Percentiles rank a stretch among this genome's conserved stretches.
These are phyloP conservation scores for Nemania sp. DNA, from an alignment of 2,329 filamentous ascomycete genomes.

Conservation along the genomic window DNA sequence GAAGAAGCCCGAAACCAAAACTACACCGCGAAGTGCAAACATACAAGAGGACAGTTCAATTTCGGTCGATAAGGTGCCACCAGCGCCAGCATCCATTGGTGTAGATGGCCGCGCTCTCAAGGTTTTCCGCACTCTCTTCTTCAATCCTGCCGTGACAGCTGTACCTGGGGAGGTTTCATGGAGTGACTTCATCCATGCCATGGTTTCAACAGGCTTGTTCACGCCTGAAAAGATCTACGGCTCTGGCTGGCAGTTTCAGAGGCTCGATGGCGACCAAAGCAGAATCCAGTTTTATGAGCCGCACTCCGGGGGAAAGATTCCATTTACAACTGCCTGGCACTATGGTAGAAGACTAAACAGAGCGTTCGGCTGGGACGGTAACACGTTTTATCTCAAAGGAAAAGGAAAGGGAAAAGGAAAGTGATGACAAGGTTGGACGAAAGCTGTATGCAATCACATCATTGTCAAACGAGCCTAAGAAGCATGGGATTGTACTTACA, in stretches of 20 bases:
- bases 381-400: background rate
- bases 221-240: constrained; percentile 61
- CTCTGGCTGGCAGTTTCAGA: constrained; percentile 63
- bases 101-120: constrained; percentile 42
- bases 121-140: constrained; percentile 49
- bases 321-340: constrained; percentile 50
- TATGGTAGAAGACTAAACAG: constrained; percentile 54
- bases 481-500: too few species aligned
- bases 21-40: background rate
- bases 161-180: constrained; percentile 55
- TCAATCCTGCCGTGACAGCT: constrained; percentile 40
- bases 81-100: background rate
- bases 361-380: constrained; percentile 54
- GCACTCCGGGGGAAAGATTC: constrained; percentile 58
- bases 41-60: background rate
- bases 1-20: background rate
- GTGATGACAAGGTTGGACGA: background rate
- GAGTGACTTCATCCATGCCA: constrained; percentile 58
- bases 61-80: background rate
- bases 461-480: background rate
- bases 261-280: constrained; percentile 45
- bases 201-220: constrained; percentile 54
- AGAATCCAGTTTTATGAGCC: constrained; percentile 66
- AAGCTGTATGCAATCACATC: background rate
- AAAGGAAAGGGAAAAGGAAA: background rate